Evolutionary conservation across 2,329 filamentous ascomycete genomes (phyloP).

Genomic region (Alternaria sp.): DNA sequence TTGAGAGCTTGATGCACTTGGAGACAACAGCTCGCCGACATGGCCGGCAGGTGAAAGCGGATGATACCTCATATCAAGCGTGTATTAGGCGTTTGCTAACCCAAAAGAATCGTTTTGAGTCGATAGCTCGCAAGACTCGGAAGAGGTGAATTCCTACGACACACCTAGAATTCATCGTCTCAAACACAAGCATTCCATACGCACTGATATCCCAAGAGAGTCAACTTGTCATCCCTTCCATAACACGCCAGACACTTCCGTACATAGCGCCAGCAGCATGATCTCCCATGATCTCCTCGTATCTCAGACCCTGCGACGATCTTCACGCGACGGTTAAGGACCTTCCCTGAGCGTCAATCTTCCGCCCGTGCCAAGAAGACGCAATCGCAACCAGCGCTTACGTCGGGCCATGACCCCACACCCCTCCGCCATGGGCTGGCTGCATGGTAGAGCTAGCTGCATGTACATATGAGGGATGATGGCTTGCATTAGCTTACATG

Average conservation of each 20-base stretch:
- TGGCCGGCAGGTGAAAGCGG: not conserved
- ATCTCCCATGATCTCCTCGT: slow-evolving; percentile 14
- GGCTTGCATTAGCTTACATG: slow-evolving; percentile 5
- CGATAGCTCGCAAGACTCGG: not conserved
- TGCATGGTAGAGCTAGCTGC: slow-evolving; percentile 5
- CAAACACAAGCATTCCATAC: not conserved
- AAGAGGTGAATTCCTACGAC: not conserved
- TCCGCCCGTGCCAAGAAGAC: slow-evolving; percentile 9
- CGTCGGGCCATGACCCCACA: not conserved
- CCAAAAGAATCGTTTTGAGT: not conserved
- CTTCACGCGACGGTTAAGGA: not conserved
- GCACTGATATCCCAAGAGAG: not conserved
- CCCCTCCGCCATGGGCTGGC: slow-evolving; percentile 1
- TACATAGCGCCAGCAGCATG: not conserved
- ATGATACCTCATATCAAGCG: not conserved
- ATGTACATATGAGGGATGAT: not conserved
- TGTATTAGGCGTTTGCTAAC: not conserved
- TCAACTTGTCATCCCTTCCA: not conserved
- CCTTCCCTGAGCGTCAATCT: slow-evolving; percentile 14
- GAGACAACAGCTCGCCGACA: not conserved
- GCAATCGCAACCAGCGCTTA: slow-evolving; percentile 14
- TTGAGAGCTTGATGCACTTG: not conserved
- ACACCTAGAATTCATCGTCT: not conserved
- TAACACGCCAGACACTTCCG: not conserved
- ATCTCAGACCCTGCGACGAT: slow-evolving; percentile 15